Evolutionary conservation across 2,329 filamentous ascomycete species (phyloP).

Genomic region (Leptographium radiaticola): DNA sequence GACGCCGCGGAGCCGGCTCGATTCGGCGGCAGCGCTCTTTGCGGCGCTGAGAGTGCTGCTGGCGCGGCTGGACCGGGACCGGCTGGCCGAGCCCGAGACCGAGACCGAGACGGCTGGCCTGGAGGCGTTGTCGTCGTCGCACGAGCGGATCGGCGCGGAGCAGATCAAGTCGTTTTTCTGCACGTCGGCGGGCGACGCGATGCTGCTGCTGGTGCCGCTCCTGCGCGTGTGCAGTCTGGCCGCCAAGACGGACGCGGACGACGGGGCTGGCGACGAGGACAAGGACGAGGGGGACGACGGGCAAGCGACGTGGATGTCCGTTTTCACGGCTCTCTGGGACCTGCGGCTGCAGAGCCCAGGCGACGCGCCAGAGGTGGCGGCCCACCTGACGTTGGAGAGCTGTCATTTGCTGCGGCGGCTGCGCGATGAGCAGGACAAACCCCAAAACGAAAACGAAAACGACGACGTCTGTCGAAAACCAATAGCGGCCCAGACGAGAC

Average conservation of each 20-base stretch:
- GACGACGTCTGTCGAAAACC: constrained; percentile 8
- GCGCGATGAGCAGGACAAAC: constrained; percentile 14
- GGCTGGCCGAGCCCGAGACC: constrained; percentile 12
- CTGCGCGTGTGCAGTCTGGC: constrained; percentile 30
- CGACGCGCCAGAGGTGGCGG: constrained; percentile 36
- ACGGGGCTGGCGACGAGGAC: not conserved
- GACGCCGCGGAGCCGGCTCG: constrained; percentile 26
- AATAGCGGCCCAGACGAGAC: constrained; percentile 11
- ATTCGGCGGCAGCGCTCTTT: constrained; percentile 35
- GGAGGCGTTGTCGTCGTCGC: not conserved
- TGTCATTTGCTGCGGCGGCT: constrained; percentile 29
- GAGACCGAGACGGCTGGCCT: not conserved
- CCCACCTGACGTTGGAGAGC: constrained; percentile 27
- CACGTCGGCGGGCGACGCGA: constrained; percentile 32
- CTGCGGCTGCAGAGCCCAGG: constrained; percentile 36
- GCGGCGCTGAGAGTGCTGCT: constrained; percentile 31
- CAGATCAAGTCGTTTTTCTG: constrained; percentile 46
- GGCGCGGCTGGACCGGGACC: constrained; percentile 26
- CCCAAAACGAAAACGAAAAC: not conserved
- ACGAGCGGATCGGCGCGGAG: constrained; percentile 40
- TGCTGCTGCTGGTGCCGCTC: constrained; percentile 30
- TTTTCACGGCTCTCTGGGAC: constrained; percentile 35
- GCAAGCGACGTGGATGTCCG: constrained; percentile 33
- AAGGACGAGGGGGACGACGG: constrained; percentile 18
- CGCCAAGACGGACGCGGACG: constrained; percentile 15